Conservation (phyloP, 441 rosid genomes). For the Aleurites moluccanus region DNA sequence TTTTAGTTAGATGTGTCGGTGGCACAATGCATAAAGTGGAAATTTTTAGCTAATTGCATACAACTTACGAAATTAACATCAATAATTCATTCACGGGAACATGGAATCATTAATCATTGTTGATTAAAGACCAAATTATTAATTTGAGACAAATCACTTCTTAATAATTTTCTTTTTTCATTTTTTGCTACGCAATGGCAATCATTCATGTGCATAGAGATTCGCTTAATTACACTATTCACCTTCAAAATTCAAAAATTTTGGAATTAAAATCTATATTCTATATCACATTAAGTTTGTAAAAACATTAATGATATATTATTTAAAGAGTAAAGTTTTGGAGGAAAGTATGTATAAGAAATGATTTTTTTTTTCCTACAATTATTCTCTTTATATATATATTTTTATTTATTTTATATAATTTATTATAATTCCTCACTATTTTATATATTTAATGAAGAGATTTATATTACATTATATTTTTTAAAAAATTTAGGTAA, state of each 20-base stretch:
- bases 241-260: background rate
- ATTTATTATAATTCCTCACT: too few species aligned
- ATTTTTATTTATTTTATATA: too few species aligned
- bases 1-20: background rate
- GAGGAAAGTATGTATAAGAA: too few species aligned
- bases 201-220: background rate
- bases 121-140: conserved; percentile 13
- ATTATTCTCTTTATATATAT: too few species aligned
- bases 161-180: background rate
- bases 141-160: conserved; percentile 1
- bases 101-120: conserved; percentile 7
- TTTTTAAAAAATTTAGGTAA: too few species aligned
- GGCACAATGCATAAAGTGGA: background rate
- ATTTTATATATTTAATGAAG: too few species aligned
- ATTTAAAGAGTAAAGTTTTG: too few species aligned
- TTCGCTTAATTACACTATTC: background rate
- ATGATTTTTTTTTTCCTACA: too few species aligned
- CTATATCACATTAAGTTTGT: background rate
- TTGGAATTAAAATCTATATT: too few species aligned
- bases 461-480: too few species aligned
- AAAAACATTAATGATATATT: too few species aligned
- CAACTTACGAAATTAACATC: background rate
- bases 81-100: conserved; percentile 29
- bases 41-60: background rate
- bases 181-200: background rate